Base-by-base conservation (phyloP, 805 yeast genomes). In the Candida tammaniensis region DNA sequence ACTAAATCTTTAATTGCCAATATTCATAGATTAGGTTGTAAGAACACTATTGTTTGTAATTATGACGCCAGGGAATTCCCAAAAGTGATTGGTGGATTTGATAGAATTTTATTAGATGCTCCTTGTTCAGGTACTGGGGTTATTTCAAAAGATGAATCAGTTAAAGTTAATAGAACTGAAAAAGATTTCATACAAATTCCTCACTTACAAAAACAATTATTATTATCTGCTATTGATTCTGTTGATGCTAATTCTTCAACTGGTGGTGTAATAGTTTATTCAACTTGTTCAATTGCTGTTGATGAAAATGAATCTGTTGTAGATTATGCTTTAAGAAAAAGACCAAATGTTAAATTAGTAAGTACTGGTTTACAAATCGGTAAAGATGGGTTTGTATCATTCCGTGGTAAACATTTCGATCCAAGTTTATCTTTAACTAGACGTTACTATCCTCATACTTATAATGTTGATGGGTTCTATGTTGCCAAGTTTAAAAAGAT, bases 41-140 rank as follows among this genome's bases (percentile, higher is more conserved):
- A 88, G 30, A 93, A 93, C 65, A 88, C 98, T 28, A 83, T 93
- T 56, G 98, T 93, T 21, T 89, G 96, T 66, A 85, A 93, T 62
- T 89, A 93, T 59, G 99, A 93, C 66, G 99, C 98, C 25, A 80
- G 98, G 63, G 97, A 91, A 62, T 93, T 93, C 59, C 98, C 98
- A 31, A 87, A 87, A 59, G 97, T 93, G 23, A 87, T 93, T 57
- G 98, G 98, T 48, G 99, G 99, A 0, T 93, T 93, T 51, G 98
- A 93, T 60, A 79, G 98, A 63, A 80, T 93, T 24, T 68, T 93
- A 45, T 71, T 93, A 49, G 99, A 93, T 72, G 98, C 99, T 21
- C 99, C 99, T 47, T 93, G 99, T 67, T 88, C 98, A 5, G 99
- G 99, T 69, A 91, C 98, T 3, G 99, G 99, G 66, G 98, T 93